phyloP scores from a whole-genome alignment of 192 early-diverging fungal genomes.

The Gonapodya prolifera region DNA sequence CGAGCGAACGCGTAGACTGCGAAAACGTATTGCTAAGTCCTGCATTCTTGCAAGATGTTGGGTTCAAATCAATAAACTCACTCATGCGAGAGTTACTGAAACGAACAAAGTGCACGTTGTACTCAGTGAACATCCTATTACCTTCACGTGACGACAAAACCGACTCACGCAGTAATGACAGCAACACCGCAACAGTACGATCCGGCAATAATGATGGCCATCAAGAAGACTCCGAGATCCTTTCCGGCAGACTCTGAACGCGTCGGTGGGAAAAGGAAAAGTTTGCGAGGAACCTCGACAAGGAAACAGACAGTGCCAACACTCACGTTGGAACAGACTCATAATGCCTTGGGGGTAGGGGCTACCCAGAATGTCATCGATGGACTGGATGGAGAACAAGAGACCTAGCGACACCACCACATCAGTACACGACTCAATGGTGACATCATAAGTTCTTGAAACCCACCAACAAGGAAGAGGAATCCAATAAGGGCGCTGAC shows the following conservation, averaged over 20 bases:
- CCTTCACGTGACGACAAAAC: too few species aligned
- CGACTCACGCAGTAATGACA: neutral
- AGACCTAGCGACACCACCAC: constrained; percentile 19
- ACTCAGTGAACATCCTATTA: too few species aligned
- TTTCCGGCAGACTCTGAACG: neutral
- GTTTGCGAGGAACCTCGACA: too few species aligned
- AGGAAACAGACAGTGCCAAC: too few species aligned
- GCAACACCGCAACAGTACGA: constrained; percentile 4
- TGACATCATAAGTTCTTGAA: too few species aligned
- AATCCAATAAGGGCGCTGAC: neutral
- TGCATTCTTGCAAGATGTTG: too few species aligned
- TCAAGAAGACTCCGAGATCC: constrained; percentile 20
- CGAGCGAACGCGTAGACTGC: constrained; percentile 35
- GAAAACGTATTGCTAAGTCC: constrained; percentile 13
- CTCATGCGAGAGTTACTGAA: constrained; percentile 12
- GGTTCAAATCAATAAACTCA: constrained; percentile 23
- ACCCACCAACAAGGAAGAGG: neutral
- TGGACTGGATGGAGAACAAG: constrained; percentile 11
- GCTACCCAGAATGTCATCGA: neutral
- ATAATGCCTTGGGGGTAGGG: neutral
- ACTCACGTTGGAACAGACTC: neutral
- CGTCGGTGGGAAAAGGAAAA: too few species aligned
- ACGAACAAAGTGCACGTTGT: too few species aligned
- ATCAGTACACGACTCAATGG: too few species aligned
- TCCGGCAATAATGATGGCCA: constrained; percentile 18